Percentiles rank a stretch among this genome's conserved stretches.
Conservation (phyloP, 176 grass and related monocot genomes). For the Dactylis glomerata region DNA sequence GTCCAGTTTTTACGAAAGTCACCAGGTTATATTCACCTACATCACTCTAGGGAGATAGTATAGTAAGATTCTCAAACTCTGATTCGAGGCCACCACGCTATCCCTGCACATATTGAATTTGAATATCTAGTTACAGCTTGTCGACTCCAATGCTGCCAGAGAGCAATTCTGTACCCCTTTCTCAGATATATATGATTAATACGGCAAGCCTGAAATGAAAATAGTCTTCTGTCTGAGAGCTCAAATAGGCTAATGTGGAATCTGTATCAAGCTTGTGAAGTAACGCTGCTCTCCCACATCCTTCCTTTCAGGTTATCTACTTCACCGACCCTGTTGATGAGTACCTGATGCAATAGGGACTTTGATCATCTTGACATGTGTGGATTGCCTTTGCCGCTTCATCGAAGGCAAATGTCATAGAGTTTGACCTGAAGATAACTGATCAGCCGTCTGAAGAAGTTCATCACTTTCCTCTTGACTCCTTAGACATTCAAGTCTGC, state of each 20-base stretch:
- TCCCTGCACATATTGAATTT: neutral
- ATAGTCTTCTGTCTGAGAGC: too few species aligned
- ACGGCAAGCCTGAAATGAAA: too few species aligned
- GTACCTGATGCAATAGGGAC: slow-evolving; percentile 92
- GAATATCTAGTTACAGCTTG: neutral
- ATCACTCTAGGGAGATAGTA: neutral
- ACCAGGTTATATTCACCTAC: too few species aligned
- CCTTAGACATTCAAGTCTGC: neutral
- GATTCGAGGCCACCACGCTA: neutral
- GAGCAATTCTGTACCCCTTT: neutral
- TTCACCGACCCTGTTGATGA: slow-evolving; percentile 94
- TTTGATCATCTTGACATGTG: neutral
- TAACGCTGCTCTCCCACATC: neutral
- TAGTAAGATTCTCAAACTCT: neutral
- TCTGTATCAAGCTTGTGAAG: neutral
- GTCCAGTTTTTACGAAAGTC: too few species aligned
- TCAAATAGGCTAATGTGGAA: neutral
- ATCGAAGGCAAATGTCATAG: neutral
- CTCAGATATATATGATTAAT: too few species aligned
- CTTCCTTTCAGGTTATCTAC: slow-evolving; percentile 69
- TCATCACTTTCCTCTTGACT: slow-evolving; percentile 7
- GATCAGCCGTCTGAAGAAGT: neutral
- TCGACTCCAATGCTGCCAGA: neutral
- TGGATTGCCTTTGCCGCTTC: slow-evolving; percentile 23
- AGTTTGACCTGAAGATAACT: neutral